Conservation (phyloP, 495 filamentous ascomycete genomes). For the Xylaria cubensis region DNA sequence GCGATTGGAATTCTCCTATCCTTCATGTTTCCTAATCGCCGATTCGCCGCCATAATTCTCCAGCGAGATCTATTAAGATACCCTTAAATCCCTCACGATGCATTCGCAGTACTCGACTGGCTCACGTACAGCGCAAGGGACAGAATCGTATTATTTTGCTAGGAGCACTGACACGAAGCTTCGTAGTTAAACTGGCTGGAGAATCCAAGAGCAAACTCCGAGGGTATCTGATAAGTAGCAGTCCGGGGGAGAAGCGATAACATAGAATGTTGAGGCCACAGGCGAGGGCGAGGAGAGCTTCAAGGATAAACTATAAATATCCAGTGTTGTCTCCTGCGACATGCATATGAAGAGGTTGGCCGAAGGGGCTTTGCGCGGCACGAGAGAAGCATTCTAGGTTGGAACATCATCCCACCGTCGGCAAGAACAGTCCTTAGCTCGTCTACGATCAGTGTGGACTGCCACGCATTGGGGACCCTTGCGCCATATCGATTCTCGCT, state of each 20-base stretch:
- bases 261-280: background rate
- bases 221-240: background rate
- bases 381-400: background rate
- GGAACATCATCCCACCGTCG: background rate
- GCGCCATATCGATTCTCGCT: too few relatives aligned
- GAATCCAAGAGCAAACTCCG: background rate
- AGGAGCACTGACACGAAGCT: background rate
- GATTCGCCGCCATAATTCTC: background rate
- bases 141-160: background rate
- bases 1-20: slow-evolving; percentile 1
- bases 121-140: background rate
- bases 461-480: too few relatives aligned
- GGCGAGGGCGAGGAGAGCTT: too few relatives aligned
- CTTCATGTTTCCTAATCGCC: background rate
- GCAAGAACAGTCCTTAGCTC: background rate
- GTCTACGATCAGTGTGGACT: too few relatives aligned
- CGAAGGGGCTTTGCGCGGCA: background rate
- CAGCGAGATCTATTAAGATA: background rate
- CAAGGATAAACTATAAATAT: too few relatives aligned
- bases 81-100: background rate
- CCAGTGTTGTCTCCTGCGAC: background rate
- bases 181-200: background rate
- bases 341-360: background rate
- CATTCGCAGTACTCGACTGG: background rate
- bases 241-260: background rate